These are phyloP conservation scores for Cercospora sp. DNA, from an alignment of 2,329 filamentous ascomycete genomes.

Conservation along the genomic window DNA sequence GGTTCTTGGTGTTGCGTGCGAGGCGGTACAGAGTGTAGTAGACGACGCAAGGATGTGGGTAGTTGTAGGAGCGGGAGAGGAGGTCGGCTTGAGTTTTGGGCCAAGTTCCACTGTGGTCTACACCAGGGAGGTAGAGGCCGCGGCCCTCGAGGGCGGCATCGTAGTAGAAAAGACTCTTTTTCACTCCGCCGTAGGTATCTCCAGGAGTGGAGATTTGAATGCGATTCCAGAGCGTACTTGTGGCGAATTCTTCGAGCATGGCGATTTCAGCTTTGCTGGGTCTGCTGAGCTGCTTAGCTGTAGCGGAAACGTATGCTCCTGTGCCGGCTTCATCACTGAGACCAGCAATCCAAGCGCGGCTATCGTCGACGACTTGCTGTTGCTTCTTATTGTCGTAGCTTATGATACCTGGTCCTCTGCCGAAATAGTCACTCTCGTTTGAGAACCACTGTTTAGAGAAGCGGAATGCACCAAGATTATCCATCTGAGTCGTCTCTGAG, in stretches of 20 bases:
- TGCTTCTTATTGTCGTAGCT: not conserved
- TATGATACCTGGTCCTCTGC: not conserved
- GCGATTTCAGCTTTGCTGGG: not conserved
- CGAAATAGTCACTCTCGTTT: not conserved
- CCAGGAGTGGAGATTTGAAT: not conserved
- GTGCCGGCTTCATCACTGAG: not conserved
- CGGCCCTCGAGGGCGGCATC: not conserved
- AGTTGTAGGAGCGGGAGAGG: not conserved
- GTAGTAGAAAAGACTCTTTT: not conserved
- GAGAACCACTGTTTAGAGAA: not conserved
- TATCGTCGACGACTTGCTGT: not conserved
- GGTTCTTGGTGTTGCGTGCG: not conserved
- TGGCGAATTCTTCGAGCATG: not conserved
- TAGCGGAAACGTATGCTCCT: not conserved
- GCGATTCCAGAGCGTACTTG: not conserved
- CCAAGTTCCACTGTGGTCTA: not conserved
- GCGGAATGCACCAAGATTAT: not conserved
- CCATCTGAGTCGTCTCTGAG: not conserved
- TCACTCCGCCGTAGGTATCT: not conserved
- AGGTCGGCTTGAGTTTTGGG: not conserved
- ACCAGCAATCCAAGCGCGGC: not conserved
- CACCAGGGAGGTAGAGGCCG: not conserved
- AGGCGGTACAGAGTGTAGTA: not conserved
- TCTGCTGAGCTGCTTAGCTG: not conserved
- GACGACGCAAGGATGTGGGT: not conserved